These are phyloP conservation scores for Arachnomyces sp. DNA, from an alignment of 2,329 filamentous ascomycete species.

Conservation along the genomic window DNA sequence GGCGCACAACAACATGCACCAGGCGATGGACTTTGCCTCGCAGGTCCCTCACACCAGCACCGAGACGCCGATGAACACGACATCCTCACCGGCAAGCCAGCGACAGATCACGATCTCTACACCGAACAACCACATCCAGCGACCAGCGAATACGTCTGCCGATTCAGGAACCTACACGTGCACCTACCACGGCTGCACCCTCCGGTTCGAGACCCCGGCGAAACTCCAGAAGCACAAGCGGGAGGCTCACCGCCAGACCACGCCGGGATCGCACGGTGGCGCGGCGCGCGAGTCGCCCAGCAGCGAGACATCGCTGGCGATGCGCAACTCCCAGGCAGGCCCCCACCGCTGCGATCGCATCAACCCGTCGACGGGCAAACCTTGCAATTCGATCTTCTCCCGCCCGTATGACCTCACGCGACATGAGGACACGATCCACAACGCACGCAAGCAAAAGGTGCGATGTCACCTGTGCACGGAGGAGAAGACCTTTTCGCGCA, in stretches of 20 bases:
- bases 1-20: slow-evolving; percentile 27
- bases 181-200: slow-evolving; percentile 82
- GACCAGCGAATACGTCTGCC: slow-evolving; percentile 58
- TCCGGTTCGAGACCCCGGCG: slow-evolving; percentile 78
- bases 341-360: slow-evolving; percentile 88
- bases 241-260: slow-evolving; percentile 77
- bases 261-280: slow-evolving; percentile 36
- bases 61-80: slow-evolving; percentile 15
- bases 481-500: slow-evolving; percentile 93
- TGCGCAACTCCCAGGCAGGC: slow-evolving; percentile 79
- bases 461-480: slow-evolving; percentile 87
- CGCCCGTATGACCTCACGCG: slow-evolving; percentile 92
- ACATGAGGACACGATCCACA: slow-evolving; percentile 97
- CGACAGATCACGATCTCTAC: slow-evolving; percentile 30
- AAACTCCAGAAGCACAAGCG: slow-evolving; percentile 92
- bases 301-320: slow-evolving; percentile 38
- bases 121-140: slow-evolving; percentile 28
- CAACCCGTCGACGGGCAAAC: slow-evolving; percentile 90
- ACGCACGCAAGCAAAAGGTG: slow-evolving; percentile 87
- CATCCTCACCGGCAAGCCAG: slow-evolving; percentile 9
- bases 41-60: slow-evolving; percentile 49
- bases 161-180: slow-evolving; percentile 91
- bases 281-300: slow-evolving; percentile 39
- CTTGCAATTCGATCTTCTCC: slow-evolving; percentile 90
- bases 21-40: slow-evolving; percentile 50